A percentile compares a stretch with the other conserved stretches of the same genome.
Evolutionary conservation across 2,329 filamentous ascomycete genomes (phyloP).

Genomic region (Coniochaeta sp.): DNA sequence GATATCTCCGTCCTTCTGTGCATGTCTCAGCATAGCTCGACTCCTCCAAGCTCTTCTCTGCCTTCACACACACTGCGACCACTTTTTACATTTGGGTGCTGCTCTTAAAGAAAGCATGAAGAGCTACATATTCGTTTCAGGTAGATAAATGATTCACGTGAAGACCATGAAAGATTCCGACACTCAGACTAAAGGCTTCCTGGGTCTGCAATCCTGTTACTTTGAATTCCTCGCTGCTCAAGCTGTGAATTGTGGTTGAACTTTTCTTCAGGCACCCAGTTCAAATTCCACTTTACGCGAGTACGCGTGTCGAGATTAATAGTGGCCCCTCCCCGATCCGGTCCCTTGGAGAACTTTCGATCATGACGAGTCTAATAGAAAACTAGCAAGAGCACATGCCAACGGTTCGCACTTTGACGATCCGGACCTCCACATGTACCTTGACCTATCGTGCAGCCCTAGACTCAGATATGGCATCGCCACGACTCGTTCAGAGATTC

Average conservation of each 20-base stretch:
- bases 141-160: not conserved
- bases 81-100: not conserved
- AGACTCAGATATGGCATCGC: not conserved
- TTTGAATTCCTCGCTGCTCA: not conserved
- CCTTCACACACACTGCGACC: no score
- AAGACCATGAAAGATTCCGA: not conserved
- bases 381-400: not conserved
- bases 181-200: not conserved
- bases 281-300: not conserved
- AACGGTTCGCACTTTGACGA: not conserved
- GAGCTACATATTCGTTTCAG: not conserved
- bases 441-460: not conserved
- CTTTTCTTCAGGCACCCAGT: not conserved
- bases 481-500: conserved; percentile 9
- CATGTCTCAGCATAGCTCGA: not conserved
- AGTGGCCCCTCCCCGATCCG: not conserved
- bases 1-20: not conserved
- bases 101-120: not conserved
- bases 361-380: not conserved
- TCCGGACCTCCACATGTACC: not conserved
- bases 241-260: not conserved
- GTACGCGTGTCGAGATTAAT: no score
- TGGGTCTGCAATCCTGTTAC: not conserved
- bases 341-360: no score
- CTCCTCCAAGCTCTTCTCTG: not conserved